Percentiles rank a stretch among this genome's conserved stretches.
These are phyloP conservation scores for Starmerella khaoyaiensis DNA, from an alignment of 805 yeast species.

Conservation along the genomic window DNA sequence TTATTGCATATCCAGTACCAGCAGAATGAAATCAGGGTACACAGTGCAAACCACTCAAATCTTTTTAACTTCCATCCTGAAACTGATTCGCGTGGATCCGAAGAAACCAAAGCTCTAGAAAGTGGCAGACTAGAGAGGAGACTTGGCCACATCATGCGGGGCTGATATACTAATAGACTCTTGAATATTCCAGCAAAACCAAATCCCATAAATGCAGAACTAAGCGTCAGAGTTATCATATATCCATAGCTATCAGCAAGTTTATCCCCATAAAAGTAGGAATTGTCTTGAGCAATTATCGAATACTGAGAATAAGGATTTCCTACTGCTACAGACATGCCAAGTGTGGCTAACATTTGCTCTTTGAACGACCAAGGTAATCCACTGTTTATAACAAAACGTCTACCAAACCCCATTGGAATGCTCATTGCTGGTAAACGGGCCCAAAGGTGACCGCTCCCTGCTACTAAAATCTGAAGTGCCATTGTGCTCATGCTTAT, in stretches of 20 bases:
- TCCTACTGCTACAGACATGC: slow-evolving; percentile 22
- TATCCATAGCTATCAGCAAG: slow-evolving; percentile 33
- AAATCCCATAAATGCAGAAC: slow-evolving; percentile 52
- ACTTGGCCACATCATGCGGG: slow-evolving; percentile 43
- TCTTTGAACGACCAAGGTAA: slow-evolving; percentile 49
- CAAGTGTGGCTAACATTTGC: slow-evolving; percentile 47
- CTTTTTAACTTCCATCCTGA: slow-evolving; percentile 50
- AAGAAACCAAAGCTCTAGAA: slow-evolving; percentile 35
- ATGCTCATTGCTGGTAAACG: slow-evolving; percentile 12
- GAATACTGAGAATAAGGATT: slow-evolving; percentile 22
- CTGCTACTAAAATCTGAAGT: slow-evolving; percentile 47
- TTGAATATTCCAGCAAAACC: slow-evolving; percentile 56
- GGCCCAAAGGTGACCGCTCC: slow-evolving; percentile 38
- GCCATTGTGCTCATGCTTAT: slow-evolving; percentile 39
- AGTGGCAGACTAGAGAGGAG: slow-evolving; percentile 36
- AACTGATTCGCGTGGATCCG: slow-evolving; percentile 33
- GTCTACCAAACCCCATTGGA: slow-evolving; percentile 4
- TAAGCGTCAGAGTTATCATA: slow-evolving; percentile 39
- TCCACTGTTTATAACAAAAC: slow-evolving; percentile 39
- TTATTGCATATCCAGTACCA: slow-evolving; percentile 62
- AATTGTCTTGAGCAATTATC: slow-evolving; percentile 26
- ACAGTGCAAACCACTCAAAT: slow-evolving; percentile 36
- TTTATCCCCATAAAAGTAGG: slow-evolving; percentile 26
- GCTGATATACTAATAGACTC: slow-evolving; percentile 42
- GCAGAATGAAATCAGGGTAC: slow-evolving; percentile 34